Percentiles rank a stretch among this genome's conserved stretches.
Evolutionary conservation across 371 early-diverging fungal species (phyloP).

Genomic region (Actinomortierella ambigua): DNA sequence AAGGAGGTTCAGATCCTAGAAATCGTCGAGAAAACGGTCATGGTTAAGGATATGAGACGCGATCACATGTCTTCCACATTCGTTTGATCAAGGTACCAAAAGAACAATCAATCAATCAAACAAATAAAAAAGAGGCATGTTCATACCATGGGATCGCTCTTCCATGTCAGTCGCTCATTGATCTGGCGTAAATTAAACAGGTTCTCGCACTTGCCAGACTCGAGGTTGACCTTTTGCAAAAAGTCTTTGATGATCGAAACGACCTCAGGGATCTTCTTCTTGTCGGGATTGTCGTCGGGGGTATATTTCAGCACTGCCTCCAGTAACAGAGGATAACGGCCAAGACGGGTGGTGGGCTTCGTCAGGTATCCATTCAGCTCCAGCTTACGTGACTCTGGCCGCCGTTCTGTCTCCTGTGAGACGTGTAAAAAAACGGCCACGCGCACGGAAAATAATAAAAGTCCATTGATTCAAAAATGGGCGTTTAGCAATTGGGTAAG

Average conservation of each 20-base stretch:
- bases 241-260: constrained; percentile 68
- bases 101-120: no score
- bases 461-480: no score
- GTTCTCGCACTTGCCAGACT: constrained; percentile 88
- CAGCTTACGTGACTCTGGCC: constrained; percentile 82
- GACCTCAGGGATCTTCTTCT: constrained; percentile 61
- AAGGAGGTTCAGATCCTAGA: constrained; percentile 73
- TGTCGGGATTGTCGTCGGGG: constrained; percentile 82
- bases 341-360: constrained; percentile 87
- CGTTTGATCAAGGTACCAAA: no score
- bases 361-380: constrained; percentile 83
- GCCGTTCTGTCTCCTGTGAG: constrained; percentile 66
- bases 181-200: constrained; percentile 68
- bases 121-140: constrained; percentile 45
- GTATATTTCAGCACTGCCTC: constrained; percentile 87
- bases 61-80: no score
- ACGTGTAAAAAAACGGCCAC: background rate
- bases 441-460: background rate
- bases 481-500: no score
- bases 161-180: constrained; percentile 56
- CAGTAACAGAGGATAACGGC: constrained; percentile 87
- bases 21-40: constrained; percentile 3
- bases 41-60: no score
- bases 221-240: constrained; percentile 77
- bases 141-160: constrained; percentile 54